These are phyloP conservation scores for Pyrrhoderma lamaoense DNA, from an alignment of 1,284 basidiomycete species.

Conservation along the genomic window DNA sequence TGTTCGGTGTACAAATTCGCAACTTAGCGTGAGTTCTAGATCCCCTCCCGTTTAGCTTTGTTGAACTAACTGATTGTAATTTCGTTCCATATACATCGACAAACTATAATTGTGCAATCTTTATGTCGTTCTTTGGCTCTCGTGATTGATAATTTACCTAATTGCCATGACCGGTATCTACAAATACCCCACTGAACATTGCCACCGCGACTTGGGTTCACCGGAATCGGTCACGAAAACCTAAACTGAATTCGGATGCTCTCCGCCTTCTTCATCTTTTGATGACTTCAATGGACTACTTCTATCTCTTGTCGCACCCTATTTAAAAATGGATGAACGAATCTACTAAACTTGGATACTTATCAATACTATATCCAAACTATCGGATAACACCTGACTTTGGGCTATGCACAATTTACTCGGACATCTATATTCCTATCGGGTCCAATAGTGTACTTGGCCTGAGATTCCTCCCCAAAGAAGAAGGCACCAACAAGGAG, in stretches of 20 bases:
- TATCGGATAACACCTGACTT: neutral
- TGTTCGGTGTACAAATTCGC: slow-evolving; percentile 26
- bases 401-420: neutral
- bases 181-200: neutral
- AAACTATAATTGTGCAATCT: no score
- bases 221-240: neutral
- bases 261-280: no score
- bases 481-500: slow-evolving; percentile 15
- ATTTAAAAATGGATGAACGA: no score
- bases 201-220: neutral
- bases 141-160: no score
- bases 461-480: slow-evolving; percentile 23
- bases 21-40: slow-evolving; percentile 23
- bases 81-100: neutral
- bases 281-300: no score
- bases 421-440: no score
- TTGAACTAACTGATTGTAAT: neutral
- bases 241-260: no score
- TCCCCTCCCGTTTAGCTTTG: no score
- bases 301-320: no score
- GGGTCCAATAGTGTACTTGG: slow-evolving; percentile 24
- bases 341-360: neutral
- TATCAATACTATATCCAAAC: neutral
- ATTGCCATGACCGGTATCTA: no score
- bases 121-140: no score